phyloP scores from a whole-genome alignment of 78 protist species.

The Tieghemostelium lacteum region DNA sequence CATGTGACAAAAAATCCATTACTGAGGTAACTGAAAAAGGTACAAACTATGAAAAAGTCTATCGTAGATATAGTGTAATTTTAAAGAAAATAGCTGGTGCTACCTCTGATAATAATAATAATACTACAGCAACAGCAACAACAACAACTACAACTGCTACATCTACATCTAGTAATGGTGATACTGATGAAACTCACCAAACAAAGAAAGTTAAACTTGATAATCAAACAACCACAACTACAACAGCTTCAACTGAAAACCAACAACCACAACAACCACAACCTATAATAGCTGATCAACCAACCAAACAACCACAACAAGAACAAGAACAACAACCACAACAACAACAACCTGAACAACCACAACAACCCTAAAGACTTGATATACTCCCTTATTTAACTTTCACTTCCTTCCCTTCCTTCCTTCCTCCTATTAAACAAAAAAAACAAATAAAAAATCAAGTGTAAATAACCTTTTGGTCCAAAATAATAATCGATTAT shows the following conservation, averaged over 20 bases:
- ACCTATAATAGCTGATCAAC: no score
- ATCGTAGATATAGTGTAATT: not conserved
- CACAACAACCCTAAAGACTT: no score
- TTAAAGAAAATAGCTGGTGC: no score
- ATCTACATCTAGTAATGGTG: not conserved
- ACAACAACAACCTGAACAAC: no score
- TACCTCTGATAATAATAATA: not conserved
- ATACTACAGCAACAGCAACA: not conserved
- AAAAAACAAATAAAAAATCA: no score
- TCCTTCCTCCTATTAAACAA: no score
- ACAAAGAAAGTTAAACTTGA: not conserved
- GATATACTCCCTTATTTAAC: no score
- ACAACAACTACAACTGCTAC: conserved; percentile 2
- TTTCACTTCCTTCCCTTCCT: no score
- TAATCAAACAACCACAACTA: not conserved
- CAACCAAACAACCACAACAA: not conserved
- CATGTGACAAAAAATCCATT: not conserved
- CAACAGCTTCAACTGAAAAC: not conserved
- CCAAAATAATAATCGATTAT: no score
- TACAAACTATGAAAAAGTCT: not conserved
- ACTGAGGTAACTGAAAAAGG: conserved; percentile 2
- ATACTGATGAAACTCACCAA: not conserved
- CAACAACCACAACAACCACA: not conserved
- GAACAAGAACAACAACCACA: not conserved
- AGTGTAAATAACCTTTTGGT: no score